phyloP scores from a whole-genome alignment of 202 grass and related monocot species.

The Miscanthus sacchariflorus region DNA sequence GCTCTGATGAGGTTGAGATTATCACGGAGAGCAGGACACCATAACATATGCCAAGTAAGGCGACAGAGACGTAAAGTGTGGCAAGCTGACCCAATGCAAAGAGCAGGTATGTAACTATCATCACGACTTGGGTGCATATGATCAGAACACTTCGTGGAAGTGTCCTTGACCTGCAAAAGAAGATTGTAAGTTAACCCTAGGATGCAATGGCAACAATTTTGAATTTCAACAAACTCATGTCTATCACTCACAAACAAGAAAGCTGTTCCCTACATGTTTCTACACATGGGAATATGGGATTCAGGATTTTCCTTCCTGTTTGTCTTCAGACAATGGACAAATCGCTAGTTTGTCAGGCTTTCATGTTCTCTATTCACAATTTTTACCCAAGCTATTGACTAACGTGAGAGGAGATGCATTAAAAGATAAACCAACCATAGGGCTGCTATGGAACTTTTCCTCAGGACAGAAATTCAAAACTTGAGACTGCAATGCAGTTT shows the following conservation, averaged over 20 bases:
- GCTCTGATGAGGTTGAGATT: slow-evolving; percentile 79
- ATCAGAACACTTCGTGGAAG: slow-evolving; percentile 77
- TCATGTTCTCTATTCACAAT: not conserved
- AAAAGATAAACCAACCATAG: not conserved
- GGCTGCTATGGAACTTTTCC: not conserved
- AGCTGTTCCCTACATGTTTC: not conserved
- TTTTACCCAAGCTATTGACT: not conserved
- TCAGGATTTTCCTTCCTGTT: not conserved
- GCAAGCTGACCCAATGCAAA: slow-evolving; percentile 55
- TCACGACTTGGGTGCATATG: slow-evolving; percentile 72
- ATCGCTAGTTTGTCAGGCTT: not conserved
- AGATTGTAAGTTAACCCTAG: slow-evolving; percentile 10
- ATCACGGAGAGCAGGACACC: slow-evolving; percentile 76
- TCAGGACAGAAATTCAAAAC: not conserved
- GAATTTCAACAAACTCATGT: not conserved
- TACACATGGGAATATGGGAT: not conserved
- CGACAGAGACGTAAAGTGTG: slow-evolving; percentile 64
- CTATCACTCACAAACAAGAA: slow-evolving; percentile 19
- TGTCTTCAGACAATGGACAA: not conserved
- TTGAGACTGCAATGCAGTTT: not conserved
- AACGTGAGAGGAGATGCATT: not conserved
- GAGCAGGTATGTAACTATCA: slow-evolving; percentile 84
- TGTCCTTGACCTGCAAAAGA: slow-evolving; percentile 77
- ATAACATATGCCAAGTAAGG: slow-evolving; percentile 75
- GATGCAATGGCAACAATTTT: not conserved